phyloP scores from a whole-genome alignment of 257 asterid species.

The Rauvolfia tetraphylla region DNA sequence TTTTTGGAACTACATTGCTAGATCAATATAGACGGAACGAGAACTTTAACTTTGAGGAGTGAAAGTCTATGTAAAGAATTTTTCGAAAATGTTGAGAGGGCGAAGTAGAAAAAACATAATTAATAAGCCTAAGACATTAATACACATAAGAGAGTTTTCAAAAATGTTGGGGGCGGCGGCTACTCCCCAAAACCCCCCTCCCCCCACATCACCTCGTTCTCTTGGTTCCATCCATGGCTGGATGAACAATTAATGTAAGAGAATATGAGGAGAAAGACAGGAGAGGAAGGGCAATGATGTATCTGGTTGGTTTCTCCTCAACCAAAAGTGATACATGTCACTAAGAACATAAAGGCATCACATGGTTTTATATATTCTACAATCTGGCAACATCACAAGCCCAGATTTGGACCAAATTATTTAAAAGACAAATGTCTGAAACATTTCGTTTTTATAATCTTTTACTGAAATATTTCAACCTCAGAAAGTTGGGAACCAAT shows the following conservation, averaged over 20 bases:
- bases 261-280: background rate
- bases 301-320: background rate
- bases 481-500: background rate
- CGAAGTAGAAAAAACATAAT: too few relatives aligned
- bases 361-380: background rate
- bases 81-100: too few relatives aligned
- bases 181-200: too few relatives aligned
- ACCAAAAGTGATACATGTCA: background rate
- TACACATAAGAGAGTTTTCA: too few relatives aligned
- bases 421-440: background rate
- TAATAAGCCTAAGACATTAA: too few relatives aligned
- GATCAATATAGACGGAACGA: too few relatives aligned
- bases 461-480: background rate
- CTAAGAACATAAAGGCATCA: background rate
- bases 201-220: too few relatives aligned
- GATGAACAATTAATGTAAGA: background rate
- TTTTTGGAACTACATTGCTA: too few relatives aligned
- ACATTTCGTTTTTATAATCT: background rate
- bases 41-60: too few relatives aligned
- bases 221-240: too few relatives aligned
- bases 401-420: slow-evolving; percentile 3
- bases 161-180: too few relatives aligned
- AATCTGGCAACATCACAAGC: slow-evolving; percentile 24
- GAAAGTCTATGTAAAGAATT: too few relatives aligned
- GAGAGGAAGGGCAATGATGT: background rate